Percentiles rank a stretch among this genome's conserved stretches.
Conservation (phyloP, 2,329 filamentous ascomycete species). For the Zymoseptoria brevis region DNA sequence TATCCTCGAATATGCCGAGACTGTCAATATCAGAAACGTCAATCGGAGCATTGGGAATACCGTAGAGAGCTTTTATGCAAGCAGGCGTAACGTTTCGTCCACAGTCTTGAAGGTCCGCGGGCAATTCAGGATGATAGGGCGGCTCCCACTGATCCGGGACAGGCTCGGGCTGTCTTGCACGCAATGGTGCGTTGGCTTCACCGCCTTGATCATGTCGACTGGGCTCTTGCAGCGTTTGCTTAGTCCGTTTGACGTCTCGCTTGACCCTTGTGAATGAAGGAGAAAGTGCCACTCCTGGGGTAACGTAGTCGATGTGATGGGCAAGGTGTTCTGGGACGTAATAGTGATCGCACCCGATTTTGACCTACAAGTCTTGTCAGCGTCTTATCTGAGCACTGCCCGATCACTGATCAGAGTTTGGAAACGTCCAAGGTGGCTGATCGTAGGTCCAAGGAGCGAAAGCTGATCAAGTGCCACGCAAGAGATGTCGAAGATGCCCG, state of each 20-base stretch:
- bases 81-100: slow-evolving; percentile 31
- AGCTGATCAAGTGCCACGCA: too few relatives aligned
- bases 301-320: slow-evolving; percentile 49
- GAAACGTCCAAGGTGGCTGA: too few relatives aligned
- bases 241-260: background rate
- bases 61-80: slow-evolving; percentile 38
- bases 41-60: slow-evolving; percentile 26
- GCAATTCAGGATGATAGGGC: slow-evolving; percentile 3
- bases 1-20: slow-evolving; percentile 12
- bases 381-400: too few relatives aligned
- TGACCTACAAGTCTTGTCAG: slow-evolving; percentile 8
- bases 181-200: background rate
- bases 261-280: slow-evolving; percentile 15
- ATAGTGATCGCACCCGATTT: slow-evolving; percentile 36
- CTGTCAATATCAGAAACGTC: slow-evolving; percentile 9
- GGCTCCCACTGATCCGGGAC: background rate
- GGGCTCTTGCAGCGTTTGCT: slow-evolving; percentile 1
- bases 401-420: too few relatives aligned
- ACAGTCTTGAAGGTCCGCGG: slow-evolving; percentile 13
- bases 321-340: slow-evolving; percentile 33
- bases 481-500: too few relatives aligned
- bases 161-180: background rate
- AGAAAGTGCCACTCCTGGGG: slow-evolving; percentile 45
- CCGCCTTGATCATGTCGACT: background rate
- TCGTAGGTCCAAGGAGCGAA: too few relatives aligned